Conservation (phyloP, 495 filamentous ascomycete species). For the Podospora bellae-mahoneyi region DNA sequence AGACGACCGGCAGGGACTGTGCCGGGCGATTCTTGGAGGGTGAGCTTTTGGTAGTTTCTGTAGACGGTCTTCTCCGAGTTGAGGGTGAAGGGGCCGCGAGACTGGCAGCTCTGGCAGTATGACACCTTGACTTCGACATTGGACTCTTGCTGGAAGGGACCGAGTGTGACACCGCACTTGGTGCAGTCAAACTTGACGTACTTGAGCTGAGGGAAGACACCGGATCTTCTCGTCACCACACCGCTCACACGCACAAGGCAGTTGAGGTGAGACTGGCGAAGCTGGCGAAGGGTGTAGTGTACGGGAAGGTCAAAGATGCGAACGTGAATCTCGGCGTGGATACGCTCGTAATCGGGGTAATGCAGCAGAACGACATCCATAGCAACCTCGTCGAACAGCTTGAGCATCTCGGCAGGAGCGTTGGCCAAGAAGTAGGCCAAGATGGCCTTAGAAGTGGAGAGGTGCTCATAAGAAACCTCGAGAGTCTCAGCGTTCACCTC, state of each 20-base stretch:
- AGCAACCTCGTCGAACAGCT: constrained; percentile 94
- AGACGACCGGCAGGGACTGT: constrained; percentile 96
- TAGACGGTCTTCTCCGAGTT: constrained; percentile 99
- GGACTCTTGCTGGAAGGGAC: constrained; percentile 96
- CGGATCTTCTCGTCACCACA: constrained; percentile 92
- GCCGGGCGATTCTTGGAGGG: constrained; percentile 94
- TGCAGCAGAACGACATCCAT: constrained; percentile 93
- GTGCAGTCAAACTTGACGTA: constrained; percentile 96
- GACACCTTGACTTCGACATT: constrained; percentile 93
- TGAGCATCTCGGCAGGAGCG: constrained; percentile 86
- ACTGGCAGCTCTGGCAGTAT: constrained; percentile 97
- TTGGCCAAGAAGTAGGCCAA: constrained; percentile 98
- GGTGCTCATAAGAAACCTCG: constrained; percentile 92
- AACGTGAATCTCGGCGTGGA: constrained; percentile 97
- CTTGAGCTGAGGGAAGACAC: constrained; percentile 97
- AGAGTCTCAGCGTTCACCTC: constrained; percentile 94
- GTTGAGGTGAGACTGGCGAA: constrained; percentile 95
- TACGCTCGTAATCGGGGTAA: constrained; percentile 96
- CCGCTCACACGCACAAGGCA: constrained; percentile 92
- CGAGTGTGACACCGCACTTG: constrained; percentile 88
- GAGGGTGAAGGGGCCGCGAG: constrained; percentile 88
- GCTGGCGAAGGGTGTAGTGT: constrained; percentile 92
- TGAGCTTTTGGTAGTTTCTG: constrained; percentile 97
- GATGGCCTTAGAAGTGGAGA: constrained; percentile 85
- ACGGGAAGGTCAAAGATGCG: constrained; percentile 93